A percentile compares a stretch with the other conserved stretches of the same genome.
These are phyloP conservation scores for Paraphaeosphaeria sporulosa DNA, from an alignment of 2,329 filamentous ascomycete species.

Conservation along the genomic window DNA sequence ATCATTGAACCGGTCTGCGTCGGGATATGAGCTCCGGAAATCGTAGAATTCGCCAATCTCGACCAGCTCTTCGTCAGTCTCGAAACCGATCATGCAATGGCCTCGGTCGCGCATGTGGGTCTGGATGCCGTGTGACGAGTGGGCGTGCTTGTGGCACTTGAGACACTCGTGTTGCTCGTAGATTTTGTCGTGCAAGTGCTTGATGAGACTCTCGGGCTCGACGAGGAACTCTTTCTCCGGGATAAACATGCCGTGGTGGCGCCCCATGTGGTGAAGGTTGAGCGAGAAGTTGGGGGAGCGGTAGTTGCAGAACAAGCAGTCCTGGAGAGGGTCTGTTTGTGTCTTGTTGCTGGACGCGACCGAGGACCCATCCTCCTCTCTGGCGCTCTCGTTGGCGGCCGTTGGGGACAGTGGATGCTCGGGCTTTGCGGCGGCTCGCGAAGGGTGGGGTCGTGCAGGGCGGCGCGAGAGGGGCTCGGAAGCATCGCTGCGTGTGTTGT, in stretches of 20 bases:
- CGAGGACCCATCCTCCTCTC: constrained; percentile 52
- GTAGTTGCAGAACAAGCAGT: constrained; percentile 93
- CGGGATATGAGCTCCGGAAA: constrained; percentile 94
- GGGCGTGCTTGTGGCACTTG: constrained; percentile 84
- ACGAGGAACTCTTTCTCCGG: constrained; percentile 86
- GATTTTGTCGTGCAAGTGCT: constrained; percentile 80
- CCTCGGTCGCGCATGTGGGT: constrained; percentile 98
- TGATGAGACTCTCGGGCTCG: constrained; percentile 81
- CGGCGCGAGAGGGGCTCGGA: constrained; percentile 55
- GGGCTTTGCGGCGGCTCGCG: constrained; percentile 40
- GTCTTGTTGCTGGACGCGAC: constrained; percentile 39
- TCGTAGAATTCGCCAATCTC: constrained; percentile 98
- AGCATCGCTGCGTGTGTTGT: constrained; percentile 64
- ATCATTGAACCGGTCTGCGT: constrained; percentile 70
- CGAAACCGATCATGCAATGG: constrained; percentile 96
- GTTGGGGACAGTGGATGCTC: constrained; percentile 49
- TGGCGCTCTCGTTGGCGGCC: constrained; percentile 38
- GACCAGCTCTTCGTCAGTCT: constrained; percentile 86
- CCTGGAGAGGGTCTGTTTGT: constrained; percentile 51
- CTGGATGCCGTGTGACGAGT: constrained; percentile 80
- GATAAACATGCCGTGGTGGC: constrained; percentile 93
- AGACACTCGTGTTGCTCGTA: constrained; percentile 83
- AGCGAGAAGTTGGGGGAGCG: constrained; percentile 77
- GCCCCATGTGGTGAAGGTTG: constrained; percentile 88
- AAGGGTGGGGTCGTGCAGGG: constrained; percentile 52